Evolutionary conservation across 2,329 filamentous ascomycete species (phyloP).

Genomic region (Catunica adiposa): DNA sequence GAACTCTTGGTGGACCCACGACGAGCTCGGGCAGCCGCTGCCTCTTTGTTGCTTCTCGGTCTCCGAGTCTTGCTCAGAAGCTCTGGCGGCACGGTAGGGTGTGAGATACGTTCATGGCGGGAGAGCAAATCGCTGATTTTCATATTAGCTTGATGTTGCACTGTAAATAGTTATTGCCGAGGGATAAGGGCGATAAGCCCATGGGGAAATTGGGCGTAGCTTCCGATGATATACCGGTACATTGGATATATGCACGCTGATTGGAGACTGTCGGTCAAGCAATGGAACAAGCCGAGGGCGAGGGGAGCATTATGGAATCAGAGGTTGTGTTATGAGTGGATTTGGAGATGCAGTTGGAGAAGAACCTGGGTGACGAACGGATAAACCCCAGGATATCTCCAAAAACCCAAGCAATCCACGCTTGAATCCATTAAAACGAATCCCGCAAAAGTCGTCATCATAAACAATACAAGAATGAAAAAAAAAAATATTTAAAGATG

Average conservation of each 20-base stretch:
- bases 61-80: conserved; percentile 23
- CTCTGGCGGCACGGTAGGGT: conserved; percentile 29
- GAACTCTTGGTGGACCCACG: background rate
- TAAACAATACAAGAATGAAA: too few species aligned
- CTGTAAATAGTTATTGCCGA: too few species aligned
- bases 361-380: background rate
- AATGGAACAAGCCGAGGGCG: background rate
- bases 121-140: conserved; percentile 47
- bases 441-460: background rate
- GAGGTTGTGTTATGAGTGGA: background rate
- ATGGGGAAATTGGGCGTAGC: too few species aligned
- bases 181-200: too few species aligned
- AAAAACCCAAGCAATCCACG: conserved; percentile 1
- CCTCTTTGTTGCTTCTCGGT: conserved; percentile 5
- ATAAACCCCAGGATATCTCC: background rate
- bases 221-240: background rate
- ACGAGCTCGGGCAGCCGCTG: background rate
- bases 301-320: background rate
- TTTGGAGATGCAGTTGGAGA: background rate
- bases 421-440: conserved; percentile 1
- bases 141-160: conserved; percentile 32
- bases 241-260: background rate
- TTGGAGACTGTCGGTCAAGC: too few species aligned
- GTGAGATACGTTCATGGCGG: conserved; percentile 47
- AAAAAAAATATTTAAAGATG: conserved; percentile 25